These are phyloP conservation scores for Schizothecium vesticola DNA, from an alignment of 495 filamentous ascomycete genomes.

Conservation along the genomic window DNA sequence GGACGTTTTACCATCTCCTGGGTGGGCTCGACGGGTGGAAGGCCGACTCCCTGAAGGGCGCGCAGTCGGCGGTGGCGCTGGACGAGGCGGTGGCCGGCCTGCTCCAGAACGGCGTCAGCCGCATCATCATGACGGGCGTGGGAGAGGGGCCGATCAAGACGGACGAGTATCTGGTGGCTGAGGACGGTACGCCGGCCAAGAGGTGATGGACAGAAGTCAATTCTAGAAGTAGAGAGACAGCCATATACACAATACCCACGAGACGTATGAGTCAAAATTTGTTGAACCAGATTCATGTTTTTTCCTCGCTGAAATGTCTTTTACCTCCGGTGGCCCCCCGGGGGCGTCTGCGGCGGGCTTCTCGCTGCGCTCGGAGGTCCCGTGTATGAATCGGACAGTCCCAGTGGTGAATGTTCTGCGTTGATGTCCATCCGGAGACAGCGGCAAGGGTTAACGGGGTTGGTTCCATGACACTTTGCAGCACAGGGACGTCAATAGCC, in stretches of 20 bases:
- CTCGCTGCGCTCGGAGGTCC: background rate
- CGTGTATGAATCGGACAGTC: background rate
- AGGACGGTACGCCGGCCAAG: constrained; percentile 53
- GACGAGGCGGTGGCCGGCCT: constrained; percentile 54
- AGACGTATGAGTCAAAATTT: background rate
- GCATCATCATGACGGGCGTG: constrained; percentile 86
- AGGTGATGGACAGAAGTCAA: constrained; percentile 18
- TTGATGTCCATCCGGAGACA: too few relatives aligned
- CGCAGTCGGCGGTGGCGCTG: constrained; percentile 48
- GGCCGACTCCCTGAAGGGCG: constrained; percentile 29
- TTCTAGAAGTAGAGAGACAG: too few relatives aligned
- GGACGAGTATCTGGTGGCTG: constrained; percentile 69
- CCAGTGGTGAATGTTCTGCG: too few relatives aligned
- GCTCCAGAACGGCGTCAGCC: constrained; percentile 72
- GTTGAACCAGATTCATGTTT: background rate
- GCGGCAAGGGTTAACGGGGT: too few relatives aligned
- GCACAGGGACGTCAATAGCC: too few relatives aligned
- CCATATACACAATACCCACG: background rate
- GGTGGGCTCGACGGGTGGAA: constrained; percentile 59
- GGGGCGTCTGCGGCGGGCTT: background rate
- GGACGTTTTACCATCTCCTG: constrained; percentile 57
- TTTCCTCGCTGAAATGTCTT: background rate
- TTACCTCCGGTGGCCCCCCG: background rate
- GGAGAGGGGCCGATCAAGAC: constrained; percentile 82
- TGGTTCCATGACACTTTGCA: too few relatives aligned